Evolutionary conservation across 768 basidiomycete genomes (phyloP).

Genomic region (Hypsizygus marmoreus): DNA sequence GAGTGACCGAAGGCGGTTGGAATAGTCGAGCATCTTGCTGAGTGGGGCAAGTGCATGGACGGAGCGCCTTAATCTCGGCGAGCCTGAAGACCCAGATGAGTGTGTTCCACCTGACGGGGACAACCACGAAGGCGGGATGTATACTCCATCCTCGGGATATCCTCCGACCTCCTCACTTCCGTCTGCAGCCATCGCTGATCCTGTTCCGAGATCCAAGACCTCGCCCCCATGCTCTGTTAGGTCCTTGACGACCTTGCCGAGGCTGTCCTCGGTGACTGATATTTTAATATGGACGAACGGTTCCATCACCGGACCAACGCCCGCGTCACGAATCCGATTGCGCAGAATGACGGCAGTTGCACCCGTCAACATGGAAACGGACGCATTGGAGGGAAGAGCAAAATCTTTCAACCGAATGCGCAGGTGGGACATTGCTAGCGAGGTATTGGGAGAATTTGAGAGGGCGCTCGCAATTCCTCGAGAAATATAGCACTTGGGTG

Average conservation of each 20-base stretch:
- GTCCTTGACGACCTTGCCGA: slow-evolving; percentile 82
- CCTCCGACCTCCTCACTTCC: slow-evolving; percentile 41
- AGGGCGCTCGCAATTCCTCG: slow-evolving; percentile 72
- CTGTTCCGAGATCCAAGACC: slow-evolving; percentile 64
- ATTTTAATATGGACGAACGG: slow-evolving; percentile 75
- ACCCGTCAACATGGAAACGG: slow-evolving; percentile 60
- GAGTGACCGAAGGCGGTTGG: slow-evolving; percentile 73
- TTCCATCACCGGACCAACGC: slow-evolving; percentile 76
- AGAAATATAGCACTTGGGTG: slow-evolving; percentile 56
- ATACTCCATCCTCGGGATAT: slow-evolving; percentile 64
- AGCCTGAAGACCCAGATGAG: slow-evolving; percentile 26
- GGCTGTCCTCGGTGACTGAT: slow-evolving; percentile 60
- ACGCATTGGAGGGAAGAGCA: slow-evolving; percentile 40
- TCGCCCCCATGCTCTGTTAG: slow-evolving; percentile 85
- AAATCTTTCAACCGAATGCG: slow-evolving; percentile 55
- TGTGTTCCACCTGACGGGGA: slow-evolving; percentile 62
- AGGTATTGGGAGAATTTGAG: slow-evolving; percentile 78
- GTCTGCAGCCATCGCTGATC: slow-evolving; percentile 32
- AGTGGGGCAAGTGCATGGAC: slow-evolving; percentile 75
- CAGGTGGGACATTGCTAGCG: slow-evolving; percentile 66
- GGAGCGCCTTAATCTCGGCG: slow-evolving; percentile 57
- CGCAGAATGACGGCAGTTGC: slow-evolving; percentile 68
- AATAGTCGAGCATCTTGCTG: slow-evolving; percentile 82
- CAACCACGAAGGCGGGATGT: slow-evolving; percentile 73
- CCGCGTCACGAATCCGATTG: slow-evolving; percentile 58